Evolutionary conservation across 441 rosid species (phyloP).

Genomic region (Aleurites moluccanus): DNA sequence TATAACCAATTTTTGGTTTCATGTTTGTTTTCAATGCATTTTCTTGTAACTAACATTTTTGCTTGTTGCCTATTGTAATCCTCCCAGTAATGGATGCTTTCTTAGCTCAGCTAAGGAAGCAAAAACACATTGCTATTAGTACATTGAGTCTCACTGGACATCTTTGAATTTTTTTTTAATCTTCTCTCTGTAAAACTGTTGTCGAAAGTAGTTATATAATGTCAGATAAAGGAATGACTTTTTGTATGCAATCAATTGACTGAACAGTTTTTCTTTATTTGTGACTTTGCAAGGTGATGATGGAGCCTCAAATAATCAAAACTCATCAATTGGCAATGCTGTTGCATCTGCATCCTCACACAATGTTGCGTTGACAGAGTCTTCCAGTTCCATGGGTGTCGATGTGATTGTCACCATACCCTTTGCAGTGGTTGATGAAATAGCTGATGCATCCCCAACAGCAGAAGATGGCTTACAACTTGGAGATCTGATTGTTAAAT

Average conservation of each 20-base stretch:
- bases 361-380: constrained; percentile 27
- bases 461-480: constrained; percentile 96
- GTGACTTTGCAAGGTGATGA: constrained; percentile 30
- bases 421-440: constrained; percentile 88
- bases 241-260: background rate
- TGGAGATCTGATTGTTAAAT: constrained; percentile 88
- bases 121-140: background rate
- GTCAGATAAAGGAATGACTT: background rate
- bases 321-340: constrained; percentile 28
- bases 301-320: constrained; percentile 33
- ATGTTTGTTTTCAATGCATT: background rate
- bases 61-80: background rate
- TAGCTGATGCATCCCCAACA: constrained; percentile 86
- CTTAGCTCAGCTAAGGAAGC: too few species aligned
- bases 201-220: background rate
- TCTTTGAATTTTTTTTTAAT: background rate
- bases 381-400: constrained; percentile 49
- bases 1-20: background rate
- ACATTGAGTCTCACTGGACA: background rate
- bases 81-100: background rate
- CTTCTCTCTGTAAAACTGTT: background rate
- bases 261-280: constrained; percentile 8
- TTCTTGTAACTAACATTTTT: background rate
- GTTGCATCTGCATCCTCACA: constrained; percentile 38
- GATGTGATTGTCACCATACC: constrained; percentile 54